Base-by-base conservation (phyloP, 2,329 filamentous ascomycete species). In the Sporothrix phasma region DNA sequence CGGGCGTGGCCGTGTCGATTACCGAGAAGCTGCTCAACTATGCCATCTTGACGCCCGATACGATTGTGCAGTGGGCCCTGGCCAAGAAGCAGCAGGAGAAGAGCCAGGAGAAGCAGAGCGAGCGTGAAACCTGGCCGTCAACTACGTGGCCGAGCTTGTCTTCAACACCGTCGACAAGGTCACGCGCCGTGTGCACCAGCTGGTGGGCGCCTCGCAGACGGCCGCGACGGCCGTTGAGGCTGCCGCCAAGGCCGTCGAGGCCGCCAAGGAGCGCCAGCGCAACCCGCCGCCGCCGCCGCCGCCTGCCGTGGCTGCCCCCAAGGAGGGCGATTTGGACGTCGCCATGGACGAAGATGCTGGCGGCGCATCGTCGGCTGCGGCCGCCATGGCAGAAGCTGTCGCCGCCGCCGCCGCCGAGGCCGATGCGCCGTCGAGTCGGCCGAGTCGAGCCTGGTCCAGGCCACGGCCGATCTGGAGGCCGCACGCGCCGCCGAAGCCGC, bases 1-100 rank as follows among this genome's bases (percentile, higher is more conserved):
- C 93, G 0, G 94, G 94, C 66, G 88, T 95, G 49, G 94, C 92
- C 3, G 85, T 97, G 69, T 90, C 89, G 70, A 96, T 99, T 70
- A 84, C 97, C 65, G 93, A 97, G 79, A 97, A 97, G 76, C 83
- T 99, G 5, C 87, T 99, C 70, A 99, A 97, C 77, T 99, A 97
- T 78, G 92, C 90, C 15, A 96, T 99, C 70, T 81, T 99, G 41
- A 92, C 88, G 8, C 94, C 94, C 0, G 80, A 86, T 64, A 88
- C 87, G 17, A 92, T 99, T 31, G 83, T 97, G 56, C 87, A 96
- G 71, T 99, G 94, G 94, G 90, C 90, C 0, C 81, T 99, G 45
- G 5, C 34, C n/a, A 37, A 54, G 26, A 34, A 29, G 47, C 37
- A 56, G 19, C 17, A n/a, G 2, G 39, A 29, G 11, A 8, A 7